Base-by-base conservation (phyloP, 2,329 filamentous ascomycete genomes). In the Colletotrichum sansevieriae region DNA sequence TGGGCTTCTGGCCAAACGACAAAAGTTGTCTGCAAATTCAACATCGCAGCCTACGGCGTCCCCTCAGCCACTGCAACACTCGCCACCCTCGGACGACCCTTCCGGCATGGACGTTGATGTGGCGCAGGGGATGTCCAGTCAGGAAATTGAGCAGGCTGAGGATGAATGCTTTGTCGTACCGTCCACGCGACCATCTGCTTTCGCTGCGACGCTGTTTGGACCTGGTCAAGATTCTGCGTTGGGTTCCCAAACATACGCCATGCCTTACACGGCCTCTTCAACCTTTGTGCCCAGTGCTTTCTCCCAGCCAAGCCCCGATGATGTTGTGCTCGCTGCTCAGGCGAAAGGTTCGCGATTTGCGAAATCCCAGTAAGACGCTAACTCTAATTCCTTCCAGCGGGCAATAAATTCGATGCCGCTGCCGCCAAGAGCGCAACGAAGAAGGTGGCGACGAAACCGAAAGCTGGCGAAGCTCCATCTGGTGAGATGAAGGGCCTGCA, bases 291-390 rank as follows among this genome's bases (percentile, higher is more conserved):
- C 84, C 75, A 83, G 89, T 76, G 88, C 90, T 68, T 98, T 98
- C 82, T 85, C 91, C 84, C 89, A 90, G 78, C 95, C 95, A 63
- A 98, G 95, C 81, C 95, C 95, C 73, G 95, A 98, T 83, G 95
- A 98, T 79, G 83, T 96, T 76, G 92, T 98, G 75, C 86, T 94
- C 71, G 89, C 91, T 79, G 95, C 95, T 74, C 95, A 97, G 85
- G 91, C 91, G 82, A 92, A 94, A 93, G 91, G 92, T 94, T 92
- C 90, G 90, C 86, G 83, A 77, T 84, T 83, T 79, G 79, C 81
- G 76, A 85, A 80, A 78, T 82, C 80, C 78, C 82, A 81, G 74
- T 82, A 79, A 81, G 80, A 80, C 79, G 77, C 81, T 80, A 80
- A 82, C 84, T 83, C 85, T 88, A 83, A 88, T 84, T 73, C 75